Evolutionary conservation across 1,139 yeast species (phyloP).

Genomic region (Magnusiomyces suaveolens): DNA sequence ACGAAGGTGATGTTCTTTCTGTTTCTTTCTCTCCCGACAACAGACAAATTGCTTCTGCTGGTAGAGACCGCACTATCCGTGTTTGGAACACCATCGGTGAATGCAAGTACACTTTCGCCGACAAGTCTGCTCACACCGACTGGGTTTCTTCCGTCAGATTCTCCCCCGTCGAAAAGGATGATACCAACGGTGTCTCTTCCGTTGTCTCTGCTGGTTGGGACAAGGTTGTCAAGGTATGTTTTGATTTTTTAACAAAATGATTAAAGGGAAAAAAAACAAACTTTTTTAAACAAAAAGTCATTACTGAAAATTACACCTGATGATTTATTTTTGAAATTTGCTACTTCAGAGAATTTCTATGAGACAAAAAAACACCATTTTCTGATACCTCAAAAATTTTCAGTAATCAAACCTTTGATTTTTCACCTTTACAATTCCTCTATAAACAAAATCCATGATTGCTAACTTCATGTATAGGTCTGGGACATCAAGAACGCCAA

Average conservation of each 20-base stretch:
- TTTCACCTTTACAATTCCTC: not conserved
- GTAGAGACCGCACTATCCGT: constrained; percentile 98
- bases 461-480: constrained; percentile 44
- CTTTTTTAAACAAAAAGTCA: no score
- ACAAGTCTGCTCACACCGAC: constrained; percentile 79
- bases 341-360: constrained; percentile 95
- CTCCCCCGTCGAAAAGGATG: constrained; percentile 57
- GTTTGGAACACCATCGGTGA: constrained; percentile 99
- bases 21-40: constrained; percentile 95
- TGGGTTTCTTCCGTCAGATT: constrained; percentile 99
- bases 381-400: constrained; percentile 41
- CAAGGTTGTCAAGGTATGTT: constrained; percentile 97
- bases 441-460: not conserved
- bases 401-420: not conserved
- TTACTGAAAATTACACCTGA: not conserved
- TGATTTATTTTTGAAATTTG: constrained; percentile 53
- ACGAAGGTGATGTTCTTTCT: constrained; percentile 93
- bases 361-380: constrained; percentile 96
- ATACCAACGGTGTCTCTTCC: constrained; percentile 39
- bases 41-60: constrained; percentile 97
- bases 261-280: constrained; percentile 3
- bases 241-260: constrained; percentile 11
- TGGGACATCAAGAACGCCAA: constrained; percentile 88
- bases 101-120: constrained; percentile 80
- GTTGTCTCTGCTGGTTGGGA: constrained; percentile 99